These are phyloP conservation scores for Heteromeles arbutifolia DNA, from an alignment of 306 rosid species.

Conservation along the genomic window DNA sequence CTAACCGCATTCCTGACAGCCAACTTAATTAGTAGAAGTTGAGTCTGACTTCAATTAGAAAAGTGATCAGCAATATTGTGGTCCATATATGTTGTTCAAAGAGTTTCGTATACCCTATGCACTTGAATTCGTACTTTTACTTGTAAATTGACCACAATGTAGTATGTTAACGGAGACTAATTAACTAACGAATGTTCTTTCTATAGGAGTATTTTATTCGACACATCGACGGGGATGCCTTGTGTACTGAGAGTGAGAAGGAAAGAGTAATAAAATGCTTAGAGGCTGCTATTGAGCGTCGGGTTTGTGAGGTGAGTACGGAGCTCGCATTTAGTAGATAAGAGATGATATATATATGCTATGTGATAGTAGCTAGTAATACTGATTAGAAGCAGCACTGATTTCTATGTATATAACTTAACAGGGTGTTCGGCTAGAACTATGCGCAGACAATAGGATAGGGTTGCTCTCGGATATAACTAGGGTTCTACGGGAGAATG, in stretches of 20 bases:
- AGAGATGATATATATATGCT: neutral
- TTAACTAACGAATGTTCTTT: neutral
- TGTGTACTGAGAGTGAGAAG: constrained; percentile 54
- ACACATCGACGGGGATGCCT: constrained; percentile 44
- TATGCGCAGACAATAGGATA: constrained; percentile 45
- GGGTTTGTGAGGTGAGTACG: constrained; percentile 50
- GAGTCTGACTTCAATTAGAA: neutral
- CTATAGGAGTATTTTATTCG: constrained; percentile 56
- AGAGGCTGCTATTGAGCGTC: constrained; percentile 62
- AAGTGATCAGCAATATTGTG: neutral
- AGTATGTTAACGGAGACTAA: neutral
- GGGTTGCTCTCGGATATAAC: constrained; percentile 66
- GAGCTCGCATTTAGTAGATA: neutral
- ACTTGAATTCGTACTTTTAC: neutral
- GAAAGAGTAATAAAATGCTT: constrained; percentile 57
- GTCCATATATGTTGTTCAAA: neutral
- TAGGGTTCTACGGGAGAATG: constrained; percentile 59
- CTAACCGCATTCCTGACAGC: neutral
- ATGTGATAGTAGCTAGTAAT: neutral
- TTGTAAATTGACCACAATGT: neutral
- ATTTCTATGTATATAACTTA: neutral
- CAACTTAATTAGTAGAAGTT: neutral
- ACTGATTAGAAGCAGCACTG: neutral
- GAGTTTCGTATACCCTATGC: neutral
- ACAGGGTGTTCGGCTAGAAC: constrained; percentile 60